Evolutionary conservation across 2,329 filamentous ascomycete genomes (phyloP).

Genomic region (Fusarium xylarioides): DNA sequence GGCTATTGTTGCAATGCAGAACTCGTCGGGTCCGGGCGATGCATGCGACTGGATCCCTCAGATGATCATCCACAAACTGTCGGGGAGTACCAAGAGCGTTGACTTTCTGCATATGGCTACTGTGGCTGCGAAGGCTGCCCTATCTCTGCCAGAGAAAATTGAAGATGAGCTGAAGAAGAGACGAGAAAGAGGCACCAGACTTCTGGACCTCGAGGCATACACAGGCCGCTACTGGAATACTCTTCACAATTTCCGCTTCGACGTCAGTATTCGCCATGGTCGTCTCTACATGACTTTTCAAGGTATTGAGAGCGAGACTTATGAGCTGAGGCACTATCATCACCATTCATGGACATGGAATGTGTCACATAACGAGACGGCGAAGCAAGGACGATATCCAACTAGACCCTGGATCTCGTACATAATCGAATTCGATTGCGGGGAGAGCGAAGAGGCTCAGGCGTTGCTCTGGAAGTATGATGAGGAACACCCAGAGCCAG

Average conservation of each 20-base stretch:
- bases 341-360: background rate
- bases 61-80: background rate
- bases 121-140: background rate
- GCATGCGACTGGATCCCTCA: background rate
- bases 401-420: background rate
- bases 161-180: background rate
- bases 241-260: background rate
- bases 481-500: background rate
- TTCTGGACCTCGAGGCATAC: background rate
- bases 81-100: accelerated
- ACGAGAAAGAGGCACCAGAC: background rate
- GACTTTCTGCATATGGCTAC: background rate
- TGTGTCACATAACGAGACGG: background rate
- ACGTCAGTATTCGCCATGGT: accelerated
- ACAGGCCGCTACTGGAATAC: background rate
- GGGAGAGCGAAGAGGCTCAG: accelerated
- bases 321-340: background rate
- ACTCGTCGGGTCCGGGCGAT: background rate
- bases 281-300: background rate
- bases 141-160: background rate
- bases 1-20: background rate
- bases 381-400: background rate
- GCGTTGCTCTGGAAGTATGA: background rate
- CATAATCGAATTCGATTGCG: background rate
- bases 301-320: background rate